phyloP scores from a whole-genome alignment of 352 stramenopile species.

The Globisporangium polare region DNA sequence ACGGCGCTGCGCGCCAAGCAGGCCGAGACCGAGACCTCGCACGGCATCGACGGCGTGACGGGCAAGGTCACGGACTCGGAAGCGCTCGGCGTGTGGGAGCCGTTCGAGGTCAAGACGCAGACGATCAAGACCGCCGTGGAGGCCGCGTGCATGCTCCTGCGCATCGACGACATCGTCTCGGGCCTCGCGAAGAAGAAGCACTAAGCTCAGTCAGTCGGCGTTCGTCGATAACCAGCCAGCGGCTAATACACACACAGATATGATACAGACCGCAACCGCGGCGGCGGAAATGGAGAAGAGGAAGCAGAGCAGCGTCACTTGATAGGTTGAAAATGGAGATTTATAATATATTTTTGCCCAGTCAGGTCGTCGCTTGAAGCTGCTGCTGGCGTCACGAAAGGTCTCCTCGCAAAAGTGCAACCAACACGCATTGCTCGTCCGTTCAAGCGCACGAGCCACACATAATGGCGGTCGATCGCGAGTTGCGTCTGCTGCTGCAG shows the following conservation, averaged over 20 bases:
- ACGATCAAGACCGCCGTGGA: slow-evolving; percentile 99
- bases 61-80: slow-evolving; percentile 94
- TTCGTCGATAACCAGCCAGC: slow-evolving; percentile 14
- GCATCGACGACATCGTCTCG: slow-evolving; percentile 99
- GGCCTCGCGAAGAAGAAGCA: slow-evolving; percentile 96
- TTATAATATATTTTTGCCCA: slow-evolving; percentile 73
- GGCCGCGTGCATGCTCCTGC: slow-evolving; percentile 95
- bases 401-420: slow-evolving; percentile 21
- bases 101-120: slow-evolving; percentile 99
- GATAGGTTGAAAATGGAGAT: slow-evolving; percentile 24
- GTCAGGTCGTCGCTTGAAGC: slow-evolving; percentile 11
- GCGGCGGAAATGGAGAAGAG: not conserved
- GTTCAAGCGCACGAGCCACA: not conserved
- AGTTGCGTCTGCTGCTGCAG: slow-evolving; percentile 50
- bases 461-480: slow-evolving; percentile 47
- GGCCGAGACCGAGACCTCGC: slow-evolving; percentile 71
- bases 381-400: slow-evolving; percentile 24
- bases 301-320: slow-evolving; percentile 1
- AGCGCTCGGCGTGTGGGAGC: slow-evolving; percentile 98
- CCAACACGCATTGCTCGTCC: not conserved
- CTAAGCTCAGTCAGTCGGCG: slow-evolving; percentile 21
- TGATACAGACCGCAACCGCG: not conserved
- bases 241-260: not conserved
- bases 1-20: slow-evolving; percentile 96
- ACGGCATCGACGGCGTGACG: slow-evolving; percentile 80